Conservation (phyloP, 148 eudicot species). For the Rhododendron williamsianum region DNA sequence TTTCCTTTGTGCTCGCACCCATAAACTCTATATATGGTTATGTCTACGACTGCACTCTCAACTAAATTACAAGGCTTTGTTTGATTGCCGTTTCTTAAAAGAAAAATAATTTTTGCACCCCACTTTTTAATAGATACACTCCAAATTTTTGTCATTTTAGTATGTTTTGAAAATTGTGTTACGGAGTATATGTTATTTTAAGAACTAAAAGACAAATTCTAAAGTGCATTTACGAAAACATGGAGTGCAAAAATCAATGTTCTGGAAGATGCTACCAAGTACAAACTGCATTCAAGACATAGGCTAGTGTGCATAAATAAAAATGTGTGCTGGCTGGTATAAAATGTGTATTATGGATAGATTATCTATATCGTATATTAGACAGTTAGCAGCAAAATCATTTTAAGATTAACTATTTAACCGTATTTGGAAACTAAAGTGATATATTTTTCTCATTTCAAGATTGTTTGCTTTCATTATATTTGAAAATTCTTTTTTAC, state of each 20-base stretch:
- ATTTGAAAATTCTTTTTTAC: not conserved
- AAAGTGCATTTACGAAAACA: too few relatives aligned
- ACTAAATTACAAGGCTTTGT: too few relatives aligned
- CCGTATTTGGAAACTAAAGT: not conserved
- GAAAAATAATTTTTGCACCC: too few relatives aligned
- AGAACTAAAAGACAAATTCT: too few relatives aligned
- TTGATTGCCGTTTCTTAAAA: too few relatives aligned
- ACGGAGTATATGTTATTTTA: too few relatives aligned
- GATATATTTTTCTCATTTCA: not conserved
- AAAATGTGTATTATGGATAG: not conserved
- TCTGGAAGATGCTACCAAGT: not conserved
- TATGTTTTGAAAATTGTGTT: too few relatives aligned
- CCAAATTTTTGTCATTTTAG: too few relatives aligned
- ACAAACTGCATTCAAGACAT: not conserved
- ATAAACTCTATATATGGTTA: too few relatives aligned
- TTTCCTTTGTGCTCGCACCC: too few relatives aligned
- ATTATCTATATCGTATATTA: not conserved
- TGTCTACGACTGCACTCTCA: too few relatives aligned
- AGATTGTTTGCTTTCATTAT: not conserved
- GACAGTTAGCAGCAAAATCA: not conserved
- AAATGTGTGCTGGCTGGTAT: not conserved
- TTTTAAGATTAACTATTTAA: not conserved
- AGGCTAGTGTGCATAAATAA: not conserved
- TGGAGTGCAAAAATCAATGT: not conserved
- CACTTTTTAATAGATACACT: too few relatives aligned